Percentiles rank a stretch among this genome's conserved stretches.
phyloP scores from a whole-genome alignment of 2,329 filamentous ascomycete species.

The Trichoderma atrobrunneum region DNA sequence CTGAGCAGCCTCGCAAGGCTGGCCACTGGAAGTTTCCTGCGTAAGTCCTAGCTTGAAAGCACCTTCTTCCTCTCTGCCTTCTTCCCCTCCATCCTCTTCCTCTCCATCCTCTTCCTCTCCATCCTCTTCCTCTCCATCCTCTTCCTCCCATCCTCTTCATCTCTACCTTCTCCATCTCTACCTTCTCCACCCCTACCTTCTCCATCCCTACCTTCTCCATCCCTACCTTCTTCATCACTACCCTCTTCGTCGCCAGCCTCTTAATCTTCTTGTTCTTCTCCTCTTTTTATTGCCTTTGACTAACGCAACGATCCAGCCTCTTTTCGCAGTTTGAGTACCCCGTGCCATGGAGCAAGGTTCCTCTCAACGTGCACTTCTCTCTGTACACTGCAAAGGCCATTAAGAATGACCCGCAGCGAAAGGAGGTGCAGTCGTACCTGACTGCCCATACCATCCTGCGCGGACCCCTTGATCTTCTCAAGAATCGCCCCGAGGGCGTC shows the following conservation, averaged over 20 bases:
- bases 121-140: neutral
- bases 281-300: too few species aligned
- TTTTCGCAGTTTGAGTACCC: slow-evolving; percentile 46
- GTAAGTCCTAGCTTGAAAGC: slow-evolving; percentile 28
- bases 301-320: slow-evolving; percentile 26
- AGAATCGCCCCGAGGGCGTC: slow-evolving; percentile 19
- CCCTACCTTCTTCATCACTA: neutral
- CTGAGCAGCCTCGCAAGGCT: slow-evolving; percentile 37
- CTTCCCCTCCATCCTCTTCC: neutral
- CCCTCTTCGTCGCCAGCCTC: too few species aligned
- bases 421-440: slow-evolving; percentile 20
- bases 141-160: neutral
- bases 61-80: neutral
- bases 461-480: slow-evolving; percentile 25
- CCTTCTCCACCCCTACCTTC: neutral
- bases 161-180: neutral
- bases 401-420: slow-evolving; percentile 17
- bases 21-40: slow-evolving; percentile 38
- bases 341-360: slow-evolving; percentile 42
- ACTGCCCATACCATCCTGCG: slow-evolving; percentile 21
- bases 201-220: neutral
- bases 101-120: neutral
- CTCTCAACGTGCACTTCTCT: slow-evolving; percentile 40
- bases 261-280: neutral
- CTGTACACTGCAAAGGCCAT: neutral